Evolutionary conservation across 768 basidiomycete species (phyloP).

Genomic region (Erythrobasidium yunnanense): DNA sequence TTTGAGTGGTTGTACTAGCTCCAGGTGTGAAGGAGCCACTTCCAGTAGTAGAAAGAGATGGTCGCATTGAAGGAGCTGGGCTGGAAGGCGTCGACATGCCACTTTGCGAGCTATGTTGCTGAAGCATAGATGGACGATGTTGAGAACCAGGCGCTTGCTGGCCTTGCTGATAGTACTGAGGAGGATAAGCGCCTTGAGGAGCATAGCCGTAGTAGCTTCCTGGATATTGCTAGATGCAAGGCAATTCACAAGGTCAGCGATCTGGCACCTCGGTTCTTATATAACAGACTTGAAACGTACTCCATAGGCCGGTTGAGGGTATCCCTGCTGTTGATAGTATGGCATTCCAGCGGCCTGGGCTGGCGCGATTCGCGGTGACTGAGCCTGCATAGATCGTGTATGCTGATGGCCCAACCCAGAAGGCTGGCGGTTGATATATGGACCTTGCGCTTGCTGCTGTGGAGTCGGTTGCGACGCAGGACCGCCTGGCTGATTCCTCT

Average conservation of each 20-base stretch:
- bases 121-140: neutral
- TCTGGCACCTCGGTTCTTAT: neutral
- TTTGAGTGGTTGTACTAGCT: constrained; percentile 4
- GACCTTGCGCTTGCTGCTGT: constrained; percentile 1
- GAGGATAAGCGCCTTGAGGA: neutral
- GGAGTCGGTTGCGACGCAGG: constrained; percentile 6
- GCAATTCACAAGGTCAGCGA: neutral
- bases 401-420: constrained; percentile 8
- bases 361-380: constrained; percentile 6
- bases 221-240: constrained; percentile 7
- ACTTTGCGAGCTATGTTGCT: constrained; percentile 10
- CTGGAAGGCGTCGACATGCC: neutral
- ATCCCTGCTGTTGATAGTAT: too few relatives aligned
- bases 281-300: neutral
- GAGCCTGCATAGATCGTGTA: neutral
- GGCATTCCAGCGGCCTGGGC: neutral
- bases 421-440: neutral
- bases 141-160: constrained; percentile 6
- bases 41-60: constrained; percentile 9
- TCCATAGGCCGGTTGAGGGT: neutral
- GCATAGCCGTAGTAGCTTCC: neutral
- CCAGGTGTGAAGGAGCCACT: constrained; percentile 1
- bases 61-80: constrained; percentile 15
- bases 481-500: neutral
- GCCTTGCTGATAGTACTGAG: constrained; percentile 7